Conservation (phyloP, 495 filamentous ascomycete genomes). For the Clavariopsis aquatica region DNA sequence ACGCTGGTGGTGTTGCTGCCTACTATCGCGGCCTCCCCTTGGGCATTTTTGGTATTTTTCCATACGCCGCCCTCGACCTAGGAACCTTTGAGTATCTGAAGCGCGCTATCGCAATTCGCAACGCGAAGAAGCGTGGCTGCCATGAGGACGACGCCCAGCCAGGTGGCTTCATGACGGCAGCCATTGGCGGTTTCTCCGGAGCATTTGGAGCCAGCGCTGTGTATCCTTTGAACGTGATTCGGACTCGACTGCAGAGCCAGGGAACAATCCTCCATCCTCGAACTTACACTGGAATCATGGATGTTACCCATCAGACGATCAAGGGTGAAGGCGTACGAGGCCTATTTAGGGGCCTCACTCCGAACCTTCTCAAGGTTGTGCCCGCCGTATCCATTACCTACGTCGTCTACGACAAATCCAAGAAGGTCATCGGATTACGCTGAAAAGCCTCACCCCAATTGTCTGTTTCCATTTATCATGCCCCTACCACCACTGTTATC, state of each 20-base stretch:
- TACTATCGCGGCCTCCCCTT: conserved; percentile 93
- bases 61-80: conserved; percentile 95
- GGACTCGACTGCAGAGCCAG: conserved; percentile 91
- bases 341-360: conserved; percentile 91
- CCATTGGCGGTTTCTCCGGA: conserved; percentile 84
- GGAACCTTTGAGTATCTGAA: conserved; percentile 94
- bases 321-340: conserved; percentile 80
- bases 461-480: too few species aligned
- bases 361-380: conserved; percentile 94
- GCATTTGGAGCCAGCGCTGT: conserved; percentile 92
- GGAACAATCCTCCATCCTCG: conserved; percentile 88
- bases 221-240: conserved; percentile 92
- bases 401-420: conserved; percentile 95
- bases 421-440: conserved; percentile 70
- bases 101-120: conserved; percentile 63
- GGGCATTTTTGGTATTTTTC: conserved; percentile 93
- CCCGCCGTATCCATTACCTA: conserved; percentile 95
- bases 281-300: conserved; percentile 84
- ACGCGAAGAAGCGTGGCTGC: conserved; percentile 67
- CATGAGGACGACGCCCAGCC: conserved; percentile 80
- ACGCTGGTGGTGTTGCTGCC: conserved; percentile 66
- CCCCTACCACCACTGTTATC: not conserved
- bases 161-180: conserved; percentile 74
- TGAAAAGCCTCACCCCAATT: conserved; percentile 45
- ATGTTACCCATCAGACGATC: conserved; percentile 80